A percentile compares a stretch with the other conserved stretches of the same genome.
Conservation (phyloP, 1,139 yeast genomes). For the Geotrichum siamense region DNA sequence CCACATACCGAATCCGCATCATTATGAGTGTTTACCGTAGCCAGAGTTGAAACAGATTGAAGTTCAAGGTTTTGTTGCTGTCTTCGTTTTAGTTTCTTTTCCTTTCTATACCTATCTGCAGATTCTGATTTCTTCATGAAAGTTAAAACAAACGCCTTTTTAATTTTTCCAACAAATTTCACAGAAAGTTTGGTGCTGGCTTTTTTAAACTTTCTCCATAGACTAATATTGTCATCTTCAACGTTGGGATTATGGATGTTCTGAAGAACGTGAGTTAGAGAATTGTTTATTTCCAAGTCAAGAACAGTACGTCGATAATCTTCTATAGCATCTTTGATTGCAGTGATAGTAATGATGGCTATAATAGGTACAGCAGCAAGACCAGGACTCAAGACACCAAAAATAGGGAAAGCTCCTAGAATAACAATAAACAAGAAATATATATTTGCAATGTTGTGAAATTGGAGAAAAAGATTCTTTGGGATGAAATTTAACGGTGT, state of each 20-base stretch:
- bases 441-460: slow-evolving; percentile 76
- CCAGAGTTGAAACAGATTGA: slow-evolving; percentile 19
- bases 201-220: slow-evolving; percentile 64
- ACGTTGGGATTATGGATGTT: slow-evolving; percentile 73
- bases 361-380: slow-evolving; percentile 89
- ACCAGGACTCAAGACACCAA: slow-evolving; percentile 89
- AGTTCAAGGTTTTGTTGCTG: slow-evolving; percentile 18
- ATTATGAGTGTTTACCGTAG: slow-evolving; percentile 14
- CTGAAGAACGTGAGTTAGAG: slow-evolving; percentile 64
- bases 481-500: slow-evolving; percentile 86
- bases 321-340: slow-evolving; percentile 88
- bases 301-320: slow-evolving; percentile 77
- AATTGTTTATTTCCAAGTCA: slow-evolving; percentile 82
- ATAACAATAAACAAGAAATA: slow-evolving; percentile 74
- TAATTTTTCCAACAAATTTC: slow-evolving; percentile 12
- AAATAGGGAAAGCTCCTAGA: slow-evolving; percentile 70
- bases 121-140: slow-evolving; percentile 16
- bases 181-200: slow-evolving; percentile 32
- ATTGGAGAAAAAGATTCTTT: slow-evolving; percentile 66
- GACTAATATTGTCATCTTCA: slow-evolving; percentile 51
- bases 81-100: neutral
- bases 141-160: slow-evolving; percentile 8
- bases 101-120: slow-evolving; percentile 13
- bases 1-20: slow-evolving; percentile 18
- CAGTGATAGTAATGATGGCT: slow-evolving; percentile 85